Evolutionary conservation across 805 yeast species (phyloP), one percentile per base, ranked within the genome.

Genomic region (Saturnispora besseyi): DNA sequence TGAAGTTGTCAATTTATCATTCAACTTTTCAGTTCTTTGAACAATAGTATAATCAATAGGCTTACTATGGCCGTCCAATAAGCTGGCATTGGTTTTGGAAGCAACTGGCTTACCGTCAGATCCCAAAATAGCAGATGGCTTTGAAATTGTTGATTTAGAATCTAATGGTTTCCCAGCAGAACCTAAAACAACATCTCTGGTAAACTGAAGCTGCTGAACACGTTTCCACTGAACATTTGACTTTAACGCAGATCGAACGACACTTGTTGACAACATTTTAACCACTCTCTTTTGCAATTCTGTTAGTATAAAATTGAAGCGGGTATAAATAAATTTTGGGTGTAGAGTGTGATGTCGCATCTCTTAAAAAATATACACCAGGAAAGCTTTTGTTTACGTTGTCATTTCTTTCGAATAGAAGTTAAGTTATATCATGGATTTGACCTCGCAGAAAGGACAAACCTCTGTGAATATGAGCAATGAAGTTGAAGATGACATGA

Each of bases 111-210:
- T 49, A 34, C 54, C 55, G 31, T 48, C 50, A 3, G 50, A 32
- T 12, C 53, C 55, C 12, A 44, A 41, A 36, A 51, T 44, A 2
- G 43, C 15, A 26, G 36, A 38, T 30, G 22, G 22, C 12, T 18
- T 36, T 12, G 8, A 24, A 9, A 5, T 36, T 26, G 24, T 13
- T 13, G 15, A 24, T 7, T 26, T 29, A 11, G 21, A 21, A 12
- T 36, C 26, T 26, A 44, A 38, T 34, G 53, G 50, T 44, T 26
- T 48, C 33, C 55, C 56, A 31, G 46, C 45, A 2, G 49, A 41
- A 28, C 52, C 54, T 15, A 42, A 48, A 41, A 49, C 38, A 1
- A 46, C 24, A 22, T 34, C 40, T 31, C 52, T 47, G 18, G 43
- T 34, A 15, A 47, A 43, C 31, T 7, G 18, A 11, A 29, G 15